phyloP scores from a whole-genome alignment of 352 stramenopile species.

The Phytophthora sp. region DNA sequence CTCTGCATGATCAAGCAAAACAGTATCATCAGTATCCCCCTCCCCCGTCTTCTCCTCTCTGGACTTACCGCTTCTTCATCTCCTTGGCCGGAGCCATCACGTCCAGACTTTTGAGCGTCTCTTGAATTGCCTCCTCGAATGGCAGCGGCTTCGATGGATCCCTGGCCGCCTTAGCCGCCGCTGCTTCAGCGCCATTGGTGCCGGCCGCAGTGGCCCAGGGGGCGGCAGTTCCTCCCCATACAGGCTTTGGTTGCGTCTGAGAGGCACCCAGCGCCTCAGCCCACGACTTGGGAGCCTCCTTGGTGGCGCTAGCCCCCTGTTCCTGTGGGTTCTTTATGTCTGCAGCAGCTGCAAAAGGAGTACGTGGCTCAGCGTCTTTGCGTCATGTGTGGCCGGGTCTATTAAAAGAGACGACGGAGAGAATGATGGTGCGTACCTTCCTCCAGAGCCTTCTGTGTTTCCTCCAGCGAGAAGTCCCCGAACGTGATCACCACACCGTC shows the following conservation, averaged over 20 bases:
- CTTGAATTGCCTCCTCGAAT: conserved; percentile 77
- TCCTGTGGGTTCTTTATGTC: conserved; percentile 21
- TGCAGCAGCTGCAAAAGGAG: conserved; percentile 20
- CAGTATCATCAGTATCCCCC: conserved; percentile 2
- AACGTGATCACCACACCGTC: conserved; percentile 63
- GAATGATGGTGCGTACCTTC: conserved; percentile 42
- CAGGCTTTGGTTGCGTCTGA: conserved; percentile 31
- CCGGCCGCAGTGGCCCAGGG: conserved; percentile 23
- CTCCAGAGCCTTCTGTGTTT: conserved; percentile 55
- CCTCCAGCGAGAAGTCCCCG: conserved; percentile 80
- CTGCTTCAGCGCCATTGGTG: conserved; percentile 2
- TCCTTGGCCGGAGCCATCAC: conserved; percentile 70
- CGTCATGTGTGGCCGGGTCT: conserved; percentile 6
- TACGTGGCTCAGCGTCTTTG: not conserved
- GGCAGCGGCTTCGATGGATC: conserved; percentile 31
- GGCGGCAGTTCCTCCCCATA: conserved; percentile 35
- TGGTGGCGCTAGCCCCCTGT: not conserved
- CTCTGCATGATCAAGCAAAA: conserved; percentile 37
- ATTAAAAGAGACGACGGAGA: not conserved
- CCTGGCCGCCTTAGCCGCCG: not conserved
- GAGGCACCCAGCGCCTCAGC: conserved; percentile 57
- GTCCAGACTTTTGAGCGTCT: conserved; percentile 58
- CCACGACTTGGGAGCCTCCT: conserved; percentile 59
- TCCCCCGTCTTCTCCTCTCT: not conserved
- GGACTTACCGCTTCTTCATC: conserved; percentile 78